A percentile compares a stretch with the other conserved stretches of the same genome.
phyloP scores from a whole-genome alignment of 257 asterid genomes.

The Petunia secreta region DNA sequence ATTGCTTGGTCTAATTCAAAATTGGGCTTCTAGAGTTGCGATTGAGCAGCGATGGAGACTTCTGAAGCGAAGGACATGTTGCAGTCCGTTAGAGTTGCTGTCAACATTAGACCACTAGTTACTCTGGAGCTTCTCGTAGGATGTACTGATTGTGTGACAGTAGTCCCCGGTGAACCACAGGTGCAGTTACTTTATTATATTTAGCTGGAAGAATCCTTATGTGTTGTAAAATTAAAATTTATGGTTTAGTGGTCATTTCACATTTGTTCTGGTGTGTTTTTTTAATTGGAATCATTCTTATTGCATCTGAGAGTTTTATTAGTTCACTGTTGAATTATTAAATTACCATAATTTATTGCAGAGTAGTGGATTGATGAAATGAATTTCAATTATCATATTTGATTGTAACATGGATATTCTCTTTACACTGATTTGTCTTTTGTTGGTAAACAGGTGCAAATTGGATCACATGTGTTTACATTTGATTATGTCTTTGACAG shows the following conservation, averaged over 20 bases:
- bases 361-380: not conserved
- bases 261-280: not conserved
- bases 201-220: not conserved
- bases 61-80: conserved; percentile 55
- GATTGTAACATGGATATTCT: not conserved
- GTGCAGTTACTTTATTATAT: conserved; percentile 35
- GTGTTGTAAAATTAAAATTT: not conserved
- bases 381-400: conserved; percentile 1
- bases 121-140: conserved; percentile 90
- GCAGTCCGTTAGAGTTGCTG: conserved; percentile 88
- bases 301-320: not conserved
- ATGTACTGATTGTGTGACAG: conserved; percentile 85
- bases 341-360: not conserved
- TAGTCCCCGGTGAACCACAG: conserved; percentile 79
- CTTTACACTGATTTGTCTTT: conserved; percentile 7
- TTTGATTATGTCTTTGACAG: conserved; percentile 83
- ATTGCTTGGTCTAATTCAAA: conserved; percentile 4
- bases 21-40: conserved; percentile 8
- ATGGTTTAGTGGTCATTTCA: not conserved
- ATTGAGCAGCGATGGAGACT: conserved; percentile 56
- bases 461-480: conserved; percentile 93
- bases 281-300: not conserved
- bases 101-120: conserved; percentile 81
- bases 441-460: conserved; percentile 72
- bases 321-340: conserved; percentile 1